phyloP scores from a whole-genome alignment of 1,284 basidiomycete species.

The Sporisorium sorghi region DNA sequence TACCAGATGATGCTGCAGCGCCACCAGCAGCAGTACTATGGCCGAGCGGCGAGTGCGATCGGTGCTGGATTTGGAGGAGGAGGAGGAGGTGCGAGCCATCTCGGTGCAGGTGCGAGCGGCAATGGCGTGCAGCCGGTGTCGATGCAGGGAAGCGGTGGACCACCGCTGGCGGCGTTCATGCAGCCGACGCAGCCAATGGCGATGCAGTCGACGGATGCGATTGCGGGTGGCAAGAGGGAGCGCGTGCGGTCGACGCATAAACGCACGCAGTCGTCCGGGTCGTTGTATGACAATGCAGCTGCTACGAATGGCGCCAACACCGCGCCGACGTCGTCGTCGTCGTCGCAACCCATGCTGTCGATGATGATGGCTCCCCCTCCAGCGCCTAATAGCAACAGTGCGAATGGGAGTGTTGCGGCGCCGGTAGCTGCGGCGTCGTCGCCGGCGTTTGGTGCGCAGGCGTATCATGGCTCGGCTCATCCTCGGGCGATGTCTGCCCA shows the following conservation, averaged over 20 bases:
- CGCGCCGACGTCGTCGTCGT: neutral
- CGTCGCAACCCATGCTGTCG: constrained; percentile 40
- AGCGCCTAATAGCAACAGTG: neutral
- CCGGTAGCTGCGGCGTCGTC: neutral
- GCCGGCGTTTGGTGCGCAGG: constrained; percentile 12
- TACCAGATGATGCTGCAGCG: constrained; percentile 47
- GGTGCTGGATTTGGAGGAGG: constrained; percentile 19
- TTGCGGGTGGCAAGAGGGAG: neutral
- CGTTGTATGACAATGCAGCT: constrained; percentile 11
- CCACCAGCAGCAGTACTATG: constrained; percentile 50
- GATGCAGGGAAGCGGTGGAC: constrained; percentile 2
- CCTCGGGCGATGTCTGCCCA: constrained; percentile 9
- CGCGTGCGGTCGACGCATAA: constrained; percentile 6
- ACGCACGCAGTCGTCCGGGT: constrained; percentile 18
- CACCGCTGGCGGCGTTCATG: constrained; percentile 47
- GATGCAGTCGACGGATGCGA: constrained; percentile 3
- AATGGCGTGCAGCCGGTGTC: constrained; percentile 9
- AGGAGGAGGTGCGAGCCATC: too few species aligned
- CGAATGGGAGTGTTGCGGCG: too few species aligned
- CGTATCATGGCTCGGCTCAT: constrained; percentile 2
- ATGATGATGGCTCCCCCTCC: constrained; percentile 56
- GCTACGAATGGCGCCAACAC: neutral
- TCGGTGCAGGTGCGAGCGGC: constrained; percentile 30
- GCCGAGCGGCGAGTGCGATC: constrained; percentile 33
- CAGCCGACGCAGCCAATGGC: constrained; percentile 19